phyloP scores from a whole-genome alignment of 2,329 filamentous ascomycete species.

The Fusarium chaquense region DNA sequence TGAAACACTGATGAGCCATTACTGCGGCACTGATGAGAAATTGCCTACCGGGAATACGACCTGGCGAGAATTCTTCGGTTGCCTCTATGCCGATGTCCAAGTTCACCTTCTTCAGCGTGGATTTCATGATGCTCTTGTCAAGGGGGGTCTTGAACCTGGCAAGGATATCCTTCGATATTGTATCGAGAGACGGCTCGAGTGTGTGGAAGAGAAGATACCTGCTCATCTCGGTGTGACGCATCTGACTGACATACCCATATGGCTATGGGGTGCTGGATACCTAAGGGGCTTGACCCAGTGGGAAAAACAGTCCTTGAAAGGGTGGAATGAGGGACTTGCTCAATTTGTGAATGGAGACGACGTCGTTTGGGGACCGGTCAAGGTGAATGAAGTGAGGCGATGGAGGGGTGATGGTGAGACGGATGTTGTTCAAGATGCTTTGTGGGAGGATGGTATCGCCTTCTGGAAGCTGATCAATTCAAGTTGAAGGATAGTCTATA shows the following conservation, averaged over 20 bases:
- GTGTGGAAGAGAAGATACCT: background rate
- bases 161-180: background rate
- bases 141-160: background rate
- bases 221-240: background rate
- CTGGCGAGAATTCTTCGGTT: background rate
- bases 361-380: background rate
- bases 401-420: conserved; percentile 1
- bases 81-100: background rate
- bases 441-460: background rate
- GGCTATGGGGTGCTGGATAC: background rate
- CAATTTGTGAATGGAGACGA: background rate
- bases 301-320: background rate
- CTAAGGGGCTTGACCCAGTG: fast-evolving
- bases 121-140: background rate
- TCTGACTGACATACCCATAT: background rate
- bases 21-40: background rate
- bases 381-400: background rate
- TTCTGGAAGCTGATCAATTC: background rate
- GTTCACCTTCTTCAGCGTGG: background rate
- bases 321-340: background rate
- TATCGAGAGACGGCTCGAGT: background rate
- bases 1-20: background rate
- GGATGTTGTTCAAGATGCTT: background rate
- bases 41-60: too few species aligned
- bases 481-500: background rate